These are phyloP conservation scores for Stygiomarasmius scandens DNA, from an alignment of 1,284 basidiomycete genomes.

Conservation along the genomic window DNA sequence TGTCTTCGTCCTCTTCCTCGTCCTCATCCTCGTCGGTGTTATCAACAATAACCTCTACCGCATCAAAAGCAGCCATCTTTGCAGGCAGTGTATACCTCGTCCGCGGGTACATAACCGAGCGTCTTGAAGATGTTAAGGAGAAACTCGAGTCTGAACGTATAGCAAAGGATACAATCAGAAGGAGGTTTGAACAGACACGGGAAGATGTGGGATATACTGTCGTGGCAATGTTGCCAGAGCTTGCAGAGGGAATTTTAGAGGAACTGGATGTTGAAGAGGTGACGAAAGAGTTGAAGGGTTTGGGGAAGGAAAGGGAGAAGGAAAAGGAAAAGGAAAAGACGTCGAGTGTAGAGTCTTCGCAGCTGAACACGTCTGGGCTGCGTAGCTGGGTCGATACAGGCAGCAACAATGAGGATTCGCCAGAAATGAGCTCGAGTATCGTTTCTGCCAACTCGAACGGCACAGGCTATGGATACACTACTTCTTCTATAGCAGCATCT, in stretches of 20 bases:
- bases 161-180: conserved; percentile 65
- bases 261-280: conserved; percentile 85
- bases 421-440: neutral
- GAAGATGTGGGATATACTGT: conserved; percentile 84
- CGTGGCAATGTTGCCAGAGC: conserved; percentile 77
- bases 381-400: conserved; percentile 57
- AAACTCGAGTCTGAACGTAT: conserved; percentile 63
- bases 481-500: neutral
- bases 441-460: neutral
- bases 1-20: conserved; percentile 6
- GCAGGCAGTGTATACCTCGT: conserved; percentile 71
- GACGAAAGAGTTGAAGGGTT: conserved; percentile 68
- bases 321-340: neutral
- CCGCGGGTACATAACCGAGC: conserved; percentile 64
- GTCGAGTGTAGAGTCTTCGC: conserved; percentile 8
- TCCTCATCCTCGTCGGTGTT: neutral
- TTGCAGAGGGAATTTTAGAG: conserved; percentile 71
- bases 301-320: neutral
- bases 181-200: conserved; percentile 81
- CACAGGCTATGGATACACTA: neutral
- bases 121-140: conserved; percentile 74
- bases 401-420: conserved; percentile 12
- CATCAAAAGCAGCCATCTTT: conserved; percentile 33
- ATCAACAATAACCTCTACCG: neutral
- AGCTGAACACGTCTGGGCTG: conserved; percentile 28